Conservation (phyloP, 1,139 yeast species). For the Nakaseomyces nivariensis region DNA sequence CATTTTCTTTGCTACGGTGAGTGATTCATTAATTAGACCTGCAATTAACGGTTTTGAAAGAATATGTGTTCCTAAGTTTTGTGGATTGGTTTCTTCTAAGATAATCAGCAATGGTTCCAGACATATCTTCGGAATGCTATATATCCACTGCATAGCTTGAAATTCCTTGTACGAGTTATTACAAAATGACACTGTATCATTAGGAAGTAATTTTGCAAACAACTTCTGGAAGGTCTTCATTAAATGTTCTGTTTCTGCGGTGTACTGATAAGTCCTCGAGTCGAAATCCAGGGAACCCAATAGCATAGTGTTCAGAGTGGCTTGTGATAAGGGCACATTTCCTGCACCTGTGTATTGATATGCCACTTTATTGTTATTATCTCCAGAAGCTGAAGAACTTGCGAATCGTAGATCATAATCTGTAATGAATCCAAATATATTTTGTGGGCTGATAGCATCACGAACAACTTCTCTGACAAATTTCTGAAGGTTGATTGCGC, state of each 20-base stretch:
- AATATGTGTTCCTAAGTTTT: conserved; percentile 48
- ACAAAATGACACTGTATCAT: conserved; percentile 31
- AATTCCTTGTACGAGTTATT: conserved; percentile 44
- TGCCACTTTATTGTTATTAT: conserved; percentile 26
- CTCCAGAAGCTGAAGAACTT: conserved; percentile 18
- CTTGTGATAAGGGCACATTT: conserved; percentile 3
- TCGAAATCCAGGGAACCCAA: conserved; percentile 1
- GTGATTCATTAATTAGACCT: conserved; percentile 65
- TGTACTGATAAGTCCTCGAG: not conserved
- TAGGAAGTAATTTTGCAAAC: conserved; percentile 21
- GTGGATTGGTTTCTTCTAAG: conserved; percentile 60
- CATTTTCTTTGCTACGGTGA: conserved; percentile 65
- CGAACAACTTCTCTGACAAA: conserved; percentile 36
- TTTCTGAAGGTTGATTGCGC: conserved; percentile 61
- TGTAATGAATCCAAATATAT: conserved; percentile 50
- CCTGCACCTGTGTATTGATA: conserved; percentile 7
- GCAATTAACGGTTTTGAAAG: conserved; percentile 75
- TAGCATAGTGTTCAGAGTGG: not conserved
- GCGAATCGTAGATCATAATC: conserved; percentile 46
- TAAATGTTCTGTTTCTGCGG: not conserved
- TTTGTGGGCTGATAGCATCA: conserved; percentile 24
- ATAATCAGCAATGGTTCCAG: conserved; percentile 66
- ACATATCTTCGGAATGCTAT: conserved; percentile 68
- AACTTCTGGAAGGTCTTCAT: conserved; percentile 18
- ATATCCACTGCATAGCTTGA: conserved; percentile 71